Evolutionary conservation across 176 grass and related monocot species (phyloP).

Genomic region (Cenchrus purpureus): DNA sequence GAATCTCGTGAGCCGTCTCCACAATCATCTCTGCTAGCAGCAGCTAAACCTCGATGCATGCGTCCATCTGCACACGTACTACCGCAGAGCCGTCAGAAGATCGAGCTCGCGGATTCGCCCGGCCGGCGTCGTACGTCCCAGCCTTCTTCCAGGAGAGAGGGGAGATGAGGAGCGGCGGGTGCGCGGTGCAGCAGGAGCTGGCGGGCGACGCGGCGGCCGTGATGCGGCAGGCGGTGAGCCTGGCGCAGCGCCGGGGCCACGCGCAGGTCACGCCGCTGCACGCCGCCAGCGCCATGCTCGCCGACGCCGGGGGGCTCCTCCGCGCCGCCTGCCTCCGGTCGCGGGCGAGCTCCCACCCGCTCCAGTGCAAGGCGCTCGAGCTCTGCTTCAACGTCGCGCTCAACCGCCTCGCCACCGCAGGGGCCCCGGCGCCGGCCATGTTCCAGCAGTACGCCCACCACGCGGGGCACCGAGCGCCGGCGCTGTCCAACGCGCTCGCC

Average conservation of each 20-base stretch:
- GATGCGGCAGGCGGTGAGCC: constrained; percentile 53
- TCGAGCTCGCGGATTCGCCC: not conserved
- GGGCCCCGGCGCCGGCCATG: constrained; percentile 11
- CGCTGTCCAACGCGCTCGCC: constrained; percentile 82
- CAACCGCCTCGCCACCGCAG: constrained; percentile 65
- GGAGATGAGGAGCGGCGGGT: constrained; percentile 53
- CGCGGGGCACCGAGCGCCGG: constrained; percentile 11
- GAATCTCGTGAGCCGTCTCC: not conserved
- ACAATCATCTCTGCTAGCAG: not conserved
- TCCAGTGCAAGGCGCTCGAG: constrained; percentile 71
- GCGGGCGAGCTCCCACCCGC: constrained; percentile 48
- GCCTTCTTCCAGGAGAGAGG: not conserved
- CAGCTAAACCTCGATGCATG: not conserved
- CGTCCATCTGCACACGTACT: not conserved
- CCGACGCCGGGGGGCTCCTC: constrained; percentile 50
- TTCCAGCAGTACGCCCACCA: constrained; percentile 3
- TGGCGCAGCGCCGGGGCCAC: constrained; percentile 54
- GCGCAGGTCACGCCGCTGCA: constrained; percentile 79
- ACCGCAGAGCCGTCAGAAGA: not conserved
- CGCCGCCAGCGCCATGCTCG: constrained; percentile 67
- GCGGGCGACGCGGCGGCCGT: constrained; percentile 54
- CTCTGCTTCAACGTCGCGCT: constrained; percentile 76
- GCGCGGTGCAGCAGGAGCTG: constrained; percentile 61
- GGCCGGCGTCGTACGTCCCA: not conserved
- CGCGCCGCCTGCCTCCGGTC: constrained; percentile 70